Evolutionary conservation across 495 filamentous ascomycete species (phyloP), one percentile per base, ranked within the genome.

Genomic region (Penicillium odoratum): DNA sequence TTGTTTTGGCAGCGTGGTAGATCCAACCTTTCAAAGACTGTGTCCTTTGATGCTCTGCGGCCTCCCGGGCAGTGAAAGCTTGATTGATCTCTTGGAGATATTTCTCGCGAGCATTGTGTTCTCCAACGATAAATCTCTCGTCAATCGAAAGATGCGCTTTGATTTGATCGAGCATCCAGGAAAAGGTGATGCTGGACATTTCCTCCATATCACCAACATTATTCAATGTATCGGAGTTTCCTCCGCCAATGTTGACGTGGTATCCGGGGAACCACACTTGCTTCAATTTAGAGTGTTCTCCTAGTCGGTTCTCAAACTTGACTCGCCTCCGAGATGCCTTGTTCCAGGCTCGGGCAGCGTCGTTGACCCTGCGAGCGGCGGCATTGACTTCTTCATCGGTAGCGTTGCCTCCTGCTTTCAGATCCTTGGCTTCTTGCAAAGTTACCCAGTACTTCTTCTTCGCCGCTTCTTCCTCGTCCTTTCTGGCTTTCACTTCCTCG

Each of bases 401-500:
- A 10, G 55, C 58, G 11, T 45, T 42, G 43, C 51, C 50, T 15
- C 62, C 45, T 18, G 36, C 33, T 26, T 64, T 64, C 36, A 61
- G 53, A 16, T 42, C 5, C 16, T 54, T 57, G 2, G 57, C 61
- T 0, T 54, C 13, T 38, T 57, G 15, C 9, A 64, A 7, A 4
- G 30, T 21, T n/a, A 38, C 18, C 31, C 31, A 53, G 36, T 60
- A 49, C 26, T 55, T 31, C 4, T 40, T 33, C 7, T 57, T 38
- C 4, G 54, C 53, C 21, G 50, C 16, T 13, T 18, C 13, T 26
- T 57, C 51, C 31, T 62, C 53, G 2, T 52, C 48, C 52, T 53
- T 60, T 44, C 47, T 60, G 38, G n/a, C 55, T 44, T 61, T 51
- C n/a, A 66, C 46, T 42, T 67, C 44, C 11, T 62, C 57, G 16